Evolutionary conservation across 495 filamentous ascomycete genomes (phyloP), one percentile per base, ranked within the genome.

Genomic region (Geopyxis carbonaria): DNA sequence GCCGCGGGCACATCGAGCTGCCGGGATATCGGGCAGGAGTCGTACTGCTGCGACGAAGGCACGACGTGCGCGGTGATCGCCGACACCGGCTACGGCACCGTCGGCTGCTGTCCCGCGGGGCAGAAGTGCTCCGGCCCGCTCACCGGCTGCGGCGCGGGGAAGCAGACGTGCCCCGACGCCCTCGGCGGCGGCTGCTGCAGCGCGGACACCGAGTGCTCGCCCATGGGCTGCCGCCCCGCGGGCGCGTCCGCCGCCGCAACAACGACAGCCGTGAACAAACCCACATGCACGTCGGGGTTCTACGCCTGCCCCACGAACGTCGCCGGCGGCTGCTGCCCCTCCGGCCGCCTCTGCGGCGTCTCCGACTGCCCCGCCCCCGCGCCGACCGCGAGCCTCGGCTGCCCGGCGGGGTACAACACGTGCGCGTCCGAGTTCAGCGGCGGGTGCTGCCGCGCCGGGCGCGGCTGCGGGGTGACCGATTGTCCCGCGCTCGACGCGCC

Each of bases 141-240:
- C 28, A 64, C 64, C 0, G 53, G 52, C 2, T 97, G 87, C 50
- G 59, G 63, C 35, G 56, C 55, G 0, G 76, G 73, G 10, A 77
- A 82, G 56, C 68, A 69, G 9, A 64, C 66, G 16, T 97, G 89
- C 51, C 64, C 74, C 1, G 62, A 66, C 13, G 67, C 64, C 22
- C 46, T 76, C 11, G 86, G 85, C 3, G 85, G 85, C 1, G 87
- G 86, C 1, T 95, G 87, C 48, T 95, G 87, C 55, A 76, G 91
- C 32, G 66, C 77, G 0, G 80, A 78, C 0, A 93, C 76, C 52
- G 65, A 67, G 2, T 95, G 87, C 56, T 67, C 73, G n/a, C 67
- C 68, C 19, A 65, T 78, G 24, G 89, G 87, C 14, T 95, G 87
- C 83, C 38, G 29, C n/a, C n/a, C 22, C 8, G 22, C 35, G 15